Evolutionary conservation across 306 rosid species (phyloP).

Genomic region (Inga leiocalycina): DNA sequence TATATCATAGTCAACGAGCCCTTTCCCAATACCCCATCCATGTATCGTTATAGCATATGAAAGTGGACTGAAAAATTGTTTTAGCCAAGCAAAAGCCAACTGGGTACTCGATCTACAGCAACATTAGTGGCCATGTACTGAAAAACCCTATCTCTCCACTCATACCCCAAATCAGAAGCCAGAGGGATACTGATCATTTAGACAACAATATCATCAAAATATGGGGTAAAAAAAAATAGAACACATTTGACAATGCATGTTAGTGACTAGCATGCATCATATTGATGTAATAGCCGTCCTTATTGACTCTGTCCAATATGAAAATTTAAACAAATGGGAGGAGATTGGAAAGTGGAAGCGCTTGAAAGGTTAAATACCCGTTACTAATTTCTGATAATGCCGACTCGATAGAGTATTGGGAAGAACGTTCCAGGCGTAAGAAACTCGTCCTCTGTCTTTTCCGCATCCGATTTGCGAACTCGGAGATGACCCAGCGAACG

Average conservation of each 20-base stretch:
- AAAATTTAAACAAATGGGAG: constrained; percentile 23
- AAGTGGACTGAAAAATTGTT: neutral
- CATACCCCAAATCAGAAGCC: neutral
- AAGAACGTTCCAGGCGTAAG: constrained; percentile 7
- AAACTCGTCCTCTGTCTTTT: neutral
- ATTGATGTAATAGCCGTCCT: constrained; percentile 30
- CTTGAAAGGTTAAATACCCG: neutral
- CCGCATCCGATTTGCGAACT: neutral
- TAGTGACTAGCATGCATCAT: constrained; percentile 26
- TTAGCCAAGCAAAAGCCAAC: neutral
- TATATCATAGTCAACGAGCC: constrained; percentile 4
- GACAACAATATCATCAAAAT: neutral
- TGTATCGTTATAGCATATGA: constrained; percentile 4
- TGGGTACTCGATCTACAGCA: neutral
- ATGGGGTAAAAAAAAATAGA: neutral
- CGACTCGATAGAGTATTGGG: neutral
- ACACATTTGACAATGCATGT: neutral
- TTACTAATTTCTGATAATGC: constrained; percentile 5
- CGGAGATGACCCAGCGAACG: neutral
- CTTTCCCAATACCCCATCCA: neutral
- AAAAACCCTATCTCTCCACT: neutral
- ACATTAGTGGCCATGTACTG: neutral
- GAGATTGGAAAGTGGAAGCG: constrained; percentile 3
- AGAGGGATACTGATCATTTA: neutral
- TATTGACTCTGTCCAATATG: neutral